Evolutionary conservation across 2,329 filamentous ascomycete genomes (phyloP).

Genomic region (Zymoseptoria ardabiliae): DNA sequence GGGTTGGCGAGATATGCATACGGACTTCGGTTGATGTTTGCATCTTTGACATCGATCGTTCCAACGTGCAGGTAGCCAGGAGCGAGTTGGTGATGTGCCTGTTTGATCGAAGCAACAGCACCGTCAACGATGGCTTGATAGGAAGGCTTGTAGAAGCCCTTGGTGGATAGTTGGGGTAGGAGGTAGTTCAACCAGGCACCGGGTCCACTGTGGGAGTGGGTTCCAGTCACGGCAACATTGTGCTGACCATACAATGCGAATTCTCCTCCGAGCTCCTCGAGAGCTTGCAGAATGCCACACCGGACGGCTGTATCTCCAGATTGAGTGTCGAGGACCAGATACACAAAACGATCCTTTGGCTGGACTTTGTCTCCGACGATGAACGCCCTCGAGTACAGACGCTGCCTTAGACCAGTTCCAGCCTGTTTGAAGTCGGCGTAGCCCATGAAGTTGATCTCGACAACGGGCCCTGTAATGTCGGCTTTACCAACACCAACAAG

Average conservation of each 20-base stretch:
- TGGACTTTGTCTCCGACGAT: constrained; percentile 65
- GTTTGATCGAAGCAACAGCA: constrained; percentile 69
- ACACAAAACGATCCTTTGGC: constrained; percentile 68
- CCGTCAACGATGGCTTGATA: constrained; percentile 86
- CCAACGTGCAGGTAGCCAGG: constrained; percentile 67
- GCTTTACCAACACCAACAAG: constrained; percentile 63
- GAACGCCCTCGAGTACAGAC: constrained; percentile 83
- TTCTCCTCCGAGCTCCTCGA: constrained; percentile 60
- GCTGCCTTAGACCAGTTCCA: constrained; percentile 77
- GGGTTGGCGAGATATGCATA: constrained; percentile 87
- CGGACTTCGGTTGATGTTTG: constrained; percentile 82
- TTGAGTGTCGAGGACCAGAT: constrained; percentile 79
- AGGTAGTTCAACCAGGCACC: constrained; percentile 94
- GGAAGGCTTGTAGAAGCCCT: constrained; percentile 79
- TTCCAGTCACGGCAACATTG: constrained; percentile 85
- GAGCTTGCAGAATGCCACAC: constrained; percentile 73
- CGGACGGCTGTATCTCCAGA: constrained; percentile 84
- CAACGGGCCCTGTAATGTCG: constrained; percentile 72
- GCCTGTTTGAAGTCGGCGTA: constrained; percentile 81
- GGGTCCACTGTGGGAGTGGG: constrained; percentile 85
- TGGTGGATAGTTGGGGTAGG: constrained; percentile 79
- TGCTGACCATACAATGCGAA: constrained; percentile 69
- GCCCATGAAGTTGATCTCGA: constrained; percentile 85
- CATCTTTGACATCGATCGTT: constrained; percentile 60
- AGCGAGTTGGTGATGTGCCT: constrained; percentile 65